Conservation (phyloP, 495 filamentous ascomycete genomes). For the Xylaria venustula region DNA sequence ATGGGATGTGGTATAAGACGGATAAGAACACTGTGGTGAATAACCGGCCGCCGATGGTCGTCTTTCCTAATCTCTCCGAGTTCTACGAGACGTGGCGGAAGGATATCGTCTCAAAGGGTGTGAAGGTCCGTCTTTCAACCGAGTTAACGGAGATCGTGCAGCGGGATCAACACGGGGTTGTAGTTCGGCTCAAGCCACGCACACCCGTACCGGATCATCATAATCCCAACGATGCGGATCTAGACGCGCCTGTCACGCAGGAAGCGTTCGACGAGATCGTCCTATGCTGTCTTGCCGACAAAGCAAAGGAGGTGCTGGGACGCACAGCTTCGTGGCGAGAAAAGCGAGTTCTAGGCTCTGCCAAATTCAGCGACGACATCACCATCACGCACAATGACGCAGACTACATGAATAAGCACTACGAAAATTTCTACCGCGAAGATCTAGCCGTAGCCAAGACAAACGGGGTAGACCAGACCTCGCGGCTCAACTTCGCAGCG, state of each 20-base stretch:
- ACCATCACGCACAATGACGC: slow-evolving; percentile 79
- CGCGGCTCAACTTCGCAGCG: slow-evolving; percentile 28
- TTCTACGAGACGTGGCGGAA: slow-evolving; percentile 71
- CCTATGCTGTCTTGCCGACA: slow-evolving; percentile 73
- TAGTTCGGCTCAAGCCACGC: slow-evolving; percentile 38
- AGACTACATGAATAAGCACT: slow-evolving; percentile 72
- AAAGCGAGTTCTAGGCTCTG: slow-evolving; percentile 65
- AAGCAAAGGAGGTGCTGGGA: slow-evolving; percentile 64
- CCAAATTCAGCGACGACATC: slow-evolving; percentile 79
- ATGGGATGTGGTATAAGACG: slow-evolving; percentile 74
- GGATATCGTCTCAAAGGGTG: slow-evolving; percentile 60
- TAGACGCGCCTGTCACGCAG: slow-evolving; percentile 29
- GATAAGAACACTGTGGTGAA: slow-evolving; percentile 58
- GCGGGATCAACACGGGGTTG: slow-evolving; percentile 57
- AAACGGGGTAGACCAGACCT: slow-evolving; percentile 29
- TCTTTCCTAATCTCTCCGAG: slow-evolving; percentile 69
- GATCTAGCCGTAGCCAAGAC: slow-evolving; percentile 29
- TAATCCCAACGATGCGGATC: slow-evolving; percentile 37
- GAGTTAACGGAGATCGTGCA: slow-evolving; percentile 58
- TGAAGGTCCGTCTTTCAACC: slow-evolving; percentile 62
- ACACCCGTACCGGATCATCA: slow-evolving; percentile 29
- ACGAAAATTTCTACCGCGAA: slow-evolving; percentile 65
- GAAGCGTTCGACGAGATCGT: slow-evolving; percentile 70
- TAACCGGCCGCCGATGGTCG: slow-evolving; percentile 77
- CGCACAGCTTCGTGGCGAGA: slow-evolving; percentile 63